Evolutionary conservation across 1,139 yeast genomes (phyloP).

Genomic region (Torulaspora pretoriensis): DNA sequence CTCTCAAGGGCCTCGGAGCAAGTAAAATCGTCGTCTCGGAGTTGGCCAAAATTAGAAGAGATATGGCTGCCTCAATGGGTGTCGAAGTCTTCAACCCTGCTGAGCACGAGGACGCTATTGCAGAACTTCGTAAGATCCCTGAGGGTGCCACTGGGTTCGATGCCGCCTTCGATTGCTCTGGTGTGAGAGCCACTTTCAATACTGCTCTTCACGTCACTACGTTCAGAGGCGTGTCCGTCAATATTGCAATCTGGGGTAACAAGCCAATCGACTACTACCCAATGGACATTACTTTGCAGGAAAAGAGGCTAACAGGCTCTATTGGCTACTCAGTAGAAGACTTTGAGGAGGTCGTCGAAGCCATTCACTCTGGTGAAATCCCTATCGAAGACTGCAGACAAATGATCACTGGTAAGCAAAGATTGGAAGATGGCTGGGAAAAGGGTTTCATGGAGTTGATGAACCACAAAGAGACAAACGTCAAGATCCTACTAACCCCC

Average conservation of each 20-base stretch:
- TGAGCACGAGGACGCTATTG: slow-evolving; percentile 36
- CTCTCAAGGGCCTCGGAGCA: slow-evolving; percentile 45
- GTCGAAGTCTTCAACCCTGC: slow-evolving; percentile 50
- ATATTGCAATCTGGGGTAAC: slow-evolving; percentile 51
- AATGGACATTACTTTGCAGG: slow-evolving; percentile 45
- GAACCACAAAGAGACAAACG: slow-evolving; percentile 44
- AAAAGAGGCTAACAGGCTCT: slow-evolving; percentile 45
- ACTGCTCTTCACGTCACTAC: slow-evolving; percentile 41
- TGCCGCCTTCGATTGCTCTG: slow-evolving; percentile 50
- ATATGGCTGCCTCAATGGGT: slow-evolving; percentile 41
- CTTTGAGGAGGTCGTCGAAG: slow-evolving; percentile 46
- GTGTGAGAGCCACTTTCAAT: slow-evolving; percentile 44
- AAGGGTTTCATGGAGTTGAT: slow-evolving; percentile 44
- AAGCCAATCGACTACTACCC: slow-evolving; percentile 43
- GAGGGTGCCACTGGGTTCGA: slow-evolving; percentile 42
- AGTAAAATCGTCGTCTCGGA: slow-evolving; percentile 47
- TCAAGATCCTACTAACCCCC: slow-evolving; percentile 41
- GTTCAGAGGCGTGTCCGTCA: slow-evolving; percentile 47
- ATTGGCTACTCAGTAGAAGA: slow-evolving; percentile 47
- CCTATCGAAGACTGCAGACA: slow-evolving; percentile 39
- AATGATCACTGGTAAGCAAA: slow-evolving; percentile 44
- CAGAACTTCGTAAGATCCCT: slow-evolving; percentile 38
- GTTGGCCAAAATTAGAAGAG: slow-evolving; percentile 46
- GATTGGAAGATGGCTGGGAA: slow-evolving; percentile 43
- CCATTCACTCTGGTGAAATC: slow-evolving; percentile 43